Conservation (phyloP, 2,329 filamentous ascomycete species). For the Colletotrichum agaves region DNA sequence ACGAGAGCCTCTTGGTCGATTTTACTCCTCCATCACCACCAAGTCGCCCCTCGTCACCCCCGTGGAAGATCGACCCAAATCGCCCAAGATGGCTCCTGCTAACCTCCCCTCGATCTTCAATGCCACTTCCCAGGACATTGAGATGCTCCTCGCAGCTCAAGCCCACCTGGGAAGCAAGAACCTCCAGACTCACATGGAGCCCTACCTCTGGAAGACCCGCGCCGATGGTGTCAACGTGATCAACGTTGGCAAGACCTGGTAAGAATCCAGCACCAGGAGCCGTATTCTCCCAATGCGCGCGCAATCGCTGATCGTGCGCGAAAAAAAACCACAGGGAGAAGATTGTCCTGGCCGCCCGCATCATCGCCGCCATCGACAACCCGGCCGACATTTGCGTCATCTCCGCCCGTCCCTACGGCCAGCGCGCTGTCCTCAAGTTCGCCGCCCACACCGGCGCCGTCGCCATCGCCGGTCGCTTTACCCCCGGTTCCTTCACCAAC, state of each 20-base stretch:
- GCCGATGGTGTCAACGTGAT: slow-evolving; percentile 98
- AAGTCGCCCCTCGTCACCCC: slow-evolving; percentile 38
- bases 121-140: slow-evolving; percentile 97
- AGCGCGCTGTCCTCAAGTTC: slow-evolving; percentile 99
- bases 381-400: slow-evolving; percentile 99
- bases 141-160: slow-evolving; percentile 98
- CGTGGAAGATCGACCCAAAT: slow-evolving; percentile 38
- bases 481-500: slow-evolving; percentile 99
- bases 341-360: slow-evolving; percentile 97
- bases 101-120: slow-evolving; percentile 97
- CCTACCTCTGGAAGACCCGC: slow-evolving; percentile 99
- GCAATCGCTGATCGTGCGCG: slow-evolving; percentile 23
- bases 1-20: slow-evolving; percentile 27
- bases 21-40: slow-evolving; percentile 40
- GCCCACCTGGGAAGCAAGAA: slow-evolving; percentile 98
- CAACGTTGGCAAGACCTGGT: slow-evolving; percentile 99
- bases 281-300: background rate
- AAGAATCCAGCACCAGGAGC: slow-evolving; percentile 52
- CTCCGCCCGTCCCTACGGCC: slow-evolving; percentile 98
- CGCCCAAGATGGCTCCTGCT: slow-evolving; percentile 86
- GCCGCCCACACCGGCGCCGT: slow-evolving; percentile 97
- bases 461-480: slow-evolving; percentile 99
- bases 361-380: slow-evolving; percentile 99
- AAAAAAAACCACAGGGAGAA: slow-evolving; percentile 80
- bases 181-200: slow-evolving; percentile 99